Evolutionary conservation across 1,139 yeast species (phyloP).

Genomic region (Pichia sp.): DNA sequence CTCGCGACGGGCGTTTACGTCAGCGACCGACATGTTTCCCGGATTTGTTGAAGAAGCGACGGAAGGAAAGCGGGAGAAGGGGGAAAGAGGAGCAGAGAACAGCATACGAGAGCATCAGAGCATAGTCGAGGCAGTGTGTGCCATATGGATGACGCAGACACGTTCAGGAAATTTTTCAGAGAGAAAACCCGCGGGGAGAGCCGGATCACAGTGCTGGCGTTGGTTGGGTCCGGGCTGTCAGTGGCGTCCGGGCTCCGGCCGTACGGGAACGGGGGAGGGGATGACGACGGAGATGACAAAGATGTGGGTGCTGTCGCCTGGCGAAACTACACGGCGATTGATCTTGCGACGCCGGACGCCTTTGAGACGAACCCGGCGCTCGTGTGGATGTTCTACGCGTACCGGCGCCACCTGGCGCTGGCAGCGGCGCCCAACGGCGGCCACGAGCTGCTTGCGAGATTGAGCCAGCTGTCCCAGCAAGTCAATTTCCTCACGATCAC

Average conservation of each 20-base stretch:
- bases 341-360: slow-evolving; percentile 88
- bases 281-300: slow-evolving; percentile 43
- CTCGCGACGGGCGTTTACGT: not conserved
- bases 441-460: slow-evolving; percentile 61
- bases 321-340: slow-evolving; percentile 75
- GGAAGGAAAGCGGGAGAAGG: not conserved
- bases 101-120: not conserved
- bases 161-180: slow-evolving; percentile 3
- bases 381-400: slow-evolving; percentile 85
- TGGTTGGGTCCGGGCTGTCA: slow-evolving; percentile 83
- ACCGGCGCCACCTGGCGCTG: slow-evolving; percentile 61
- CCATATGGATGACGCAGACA: not conserved
- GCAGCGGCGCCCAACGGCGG: slow-evolving; percentile 69
- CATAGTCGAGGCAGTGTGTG: not conserved
- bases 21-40: not conserved
- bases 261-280: slow-evolving; percentile 37
- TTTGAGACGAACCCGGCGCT: slow-evolving; percentile 76
- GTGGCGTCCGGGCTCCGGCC: slow-evolving; percentile 76
- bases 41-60: not conserved
- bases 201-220: slow-evolving; percentile 54
- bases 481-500: slow-evolving; percentile 57
- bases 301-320: slow-evolving; percentile 40
- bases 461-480: slow-evolving; percentile 31
- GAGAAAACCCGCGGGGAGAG: not conserved
- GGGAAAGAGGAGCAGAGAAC: not conserved